Evolutionary conservation across 495 filamentous ascomycete species (phyloP), one percentile per base, ranked within the genome.

Genomic region (Neurospora africana): DNA sequence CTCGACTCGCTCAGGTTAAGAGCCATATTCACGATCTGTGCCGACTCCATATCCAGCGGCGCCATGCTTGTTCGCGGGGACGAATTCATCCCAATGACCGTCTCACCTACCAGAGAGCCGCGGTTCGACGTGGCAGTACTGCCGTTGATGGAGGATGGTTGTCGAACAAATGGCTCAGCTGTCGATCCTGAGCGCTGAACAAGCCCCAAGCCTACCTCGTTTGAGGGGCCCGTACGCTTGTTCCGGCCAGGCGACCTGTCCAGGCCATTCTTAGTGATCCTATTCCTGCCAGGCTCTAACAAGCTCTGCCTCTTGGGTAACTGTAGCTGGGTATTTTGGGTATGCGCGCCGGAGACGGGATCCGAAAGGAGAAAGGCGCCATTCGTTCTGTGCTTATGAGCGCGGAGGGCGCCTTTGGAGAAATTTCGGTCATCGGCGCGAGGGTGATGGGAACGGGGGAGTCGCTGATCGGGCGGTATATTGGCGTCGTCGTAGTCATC

Each of bases 1-100:
- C 94, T 86, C 39, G 92, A 94, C 77, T 97, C 92, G 82, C 91
- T 97, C 68, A 98, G 81, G 76, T 91, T 95, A 78, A 98, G 82
- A 2, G 94, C 94, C 80, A 98, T 90, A 76, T 91, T 93, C 43
- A 98, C 92, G 72, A 98, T 94, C 79, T 97, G 91, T 23, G 91
- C 85, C 27, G 93, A 89, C 75, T 98, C 93, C 21, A 87, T 82
- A 80, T 93, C 91, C 15, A 91, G 76, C 4, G 76, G 72, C 6
- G 72, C 68, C 53, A 74, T 75, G 72, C 73, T 76, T 30, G 72
- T 40, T 21, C 70, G 43, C 7, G 77, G 69, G 8, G 73, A 77
- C 33, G 36, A 30, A n/a, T 40, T 23, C 19, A 4, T 36, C 9
- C 73, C 75, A 30, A 76, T 72, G 7, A 73, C 75, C 19, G 75